These are phyloP conservation scores for Eutrema japonicum DNA, from an alignment of 345 rosid species.

Conservation along the genomic window DNA sequence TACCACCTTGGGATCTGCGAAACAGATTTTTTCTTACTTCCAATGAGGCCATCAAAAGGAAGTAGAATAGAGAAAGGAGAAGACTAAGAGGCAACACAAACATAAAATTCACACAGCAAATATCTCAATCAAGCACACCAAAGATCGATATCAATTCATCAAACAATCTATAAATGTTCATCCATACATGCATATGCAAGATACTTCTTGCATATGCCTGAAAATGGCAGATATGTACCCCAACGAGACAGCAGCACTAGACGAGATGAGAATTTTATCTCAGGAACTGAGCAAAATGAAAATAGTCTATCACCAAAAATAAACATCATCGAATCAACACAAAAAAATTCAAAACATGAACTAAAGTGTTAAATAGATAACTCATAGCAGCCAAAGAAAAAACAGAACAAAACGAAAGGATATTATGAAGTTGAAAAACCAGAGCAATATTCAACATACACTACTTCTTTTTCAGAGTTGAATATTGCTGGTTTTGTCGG, in stretches of 20 bases:
- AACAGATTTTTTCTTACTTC: slow-evolving; percentile 44
- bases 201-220: slow-evolving; percentile 6
- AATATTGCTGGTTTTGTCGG: too few species aligned
- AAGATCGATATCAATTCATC: slow-evolving; percentile 9
- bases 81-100: slow-evolving; percentile 47
- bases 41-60: slow-evolving; percentile 50
- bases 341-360: neutral
- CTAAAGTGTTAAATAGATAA: neutral
- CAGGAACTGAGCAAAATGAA: slow-evolving; percentile 1
- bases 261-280: neutral
- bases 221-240: slow-evolving; percentile 17
- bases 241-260: slow-evolving; percentile 22
- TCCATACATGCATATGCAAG: too few species aligned
- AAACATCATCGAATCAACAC: neutral
- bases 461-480: too few species aligned
- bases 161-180: slow-evolving; percentile 25
- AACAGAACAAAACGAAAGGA: neutral
- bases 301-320: neutral
- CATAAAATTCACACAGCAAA: slow-evolving; percentile 33
- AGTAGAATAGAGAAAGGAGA: slow-evolving; percentile 44
- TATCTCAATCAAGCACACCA: slow-evolving; percentile 25
- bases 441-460: neutral
- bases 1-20: slow-evolving; percentile 69
- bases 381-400: slow-evolving; percentile 23
- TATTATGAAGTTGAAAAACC: slow-evolving; percentile 8